Base-by-base conservation (phyloP, 208 protist genomes). In the Crithidia expoeki region DNA sequence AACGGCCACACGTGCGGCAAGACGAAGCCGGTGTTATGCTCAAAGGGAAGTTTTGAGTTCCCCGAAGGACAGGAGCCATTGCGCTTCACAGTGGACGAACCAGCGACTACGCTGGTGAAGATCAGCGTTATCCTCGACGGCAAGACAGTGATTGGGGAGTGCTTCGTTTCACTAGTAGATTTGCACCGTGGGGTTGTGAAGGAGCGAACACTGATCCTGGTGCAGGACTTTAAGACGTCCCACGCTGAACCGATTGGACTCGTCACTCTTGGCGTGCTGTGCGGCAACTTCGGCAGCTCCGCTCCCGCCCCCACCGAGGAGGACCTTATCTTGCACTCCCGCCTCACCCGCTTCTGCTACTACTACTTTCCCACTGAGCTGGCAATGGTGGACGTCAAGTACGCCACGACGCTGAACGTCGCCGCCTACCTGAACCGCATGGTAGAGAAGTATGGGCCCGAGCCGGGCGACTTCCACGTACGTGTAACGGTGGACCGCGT, bases 311-410 rank as follows among this genome's bases (percentile, higher is more conserved):
- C 77, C 16, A 79, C 71, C 2, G 67, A 71, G 47, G 68, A 69
- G 40, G 80, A 85, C 25, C 79, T 85, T 46, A 47, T 36, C 51
- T 67, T 76, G 49, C 90, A 90, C 61, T 57, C 60, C 5, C 81
- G 88, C 12, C 55, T 96, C 63, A 65, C 77, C 42, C 60, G 81
- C 56, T 94, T 83, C 73, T 92, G 84, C 68, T 86, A 80, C 63
- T 93, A 88, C 69, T 94, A 96, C 72, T 38, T 86, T 14, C 86
- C 73, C 2, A 58, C 58, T 2, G 79, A 92, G 64, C 68, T 96
- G 32, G 79, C 78, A 30, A 80, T 67, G 62, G 82, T 84, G 36
- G 81, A 90, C 42, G 72, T 94, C 32, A 79, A 78, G 50, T 94
- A 85, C 74, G 77, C 81, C 16, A 84, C 68, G 23, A 91, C 71